Evolutionary conservation across 306 rosid genomes (phyloP).

Genomic region (Fagus sylvatica): DNA sequence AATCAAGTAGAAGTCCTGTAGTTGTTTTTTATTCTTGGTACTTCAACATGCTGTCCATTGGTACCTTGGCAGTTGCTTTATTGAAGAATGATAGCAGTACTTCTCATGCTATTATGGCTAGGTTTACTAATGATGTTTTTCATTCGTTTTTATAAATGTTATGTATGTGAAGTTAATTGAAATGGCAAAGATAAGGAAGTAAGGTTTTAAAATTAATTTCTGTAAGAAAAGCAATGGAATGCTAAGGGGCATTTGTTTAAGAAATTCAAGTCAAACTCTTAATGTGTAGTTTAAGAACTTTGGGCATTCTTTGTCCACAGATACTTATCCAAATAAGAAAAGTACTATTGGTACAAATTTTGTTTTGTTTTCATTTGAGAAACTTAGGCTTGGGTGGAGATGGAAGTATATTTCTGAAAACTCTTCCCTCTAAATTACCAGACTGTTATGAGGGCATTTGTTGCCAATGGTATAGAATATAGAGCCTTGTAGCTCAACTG

Average conservation of each 20-base stretch:
- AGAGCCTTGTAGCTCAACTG: neutral
- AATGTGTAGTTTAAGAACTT: neutral
- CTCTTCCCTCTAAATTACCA: constrained; percentile 8
- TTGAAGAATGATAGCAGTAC: neutral
- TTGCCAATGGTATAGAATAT: neutral
- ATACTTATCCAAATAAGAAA: neutral
- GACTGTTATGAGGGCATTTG: neutral
- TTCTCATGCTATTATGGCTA: neutral
- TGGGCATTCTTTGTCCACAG: too few species aligned
- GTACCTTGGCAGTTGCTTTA: neutral
- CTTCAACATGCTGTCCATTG: neutral
- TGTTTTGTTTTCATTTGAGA: neutral
- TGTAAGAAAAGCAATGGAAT: neutral
- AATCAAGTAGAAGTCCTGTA: neutral
- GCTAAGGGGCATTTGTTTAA: neutral
- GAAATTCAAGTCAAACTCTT: neutral
- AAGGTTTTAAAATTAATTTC: neutral
- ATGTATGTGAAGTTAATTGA: neutral
- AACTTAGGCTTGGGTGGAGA: neutral
- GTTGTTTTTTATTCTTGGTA: neutral
- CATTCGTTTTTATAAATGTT: neutral
- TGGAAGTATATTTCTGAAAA: constrained; percentile 9
- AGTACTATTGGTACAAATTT: constrained; percentile 1
- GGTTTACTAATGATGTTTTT: neutral
- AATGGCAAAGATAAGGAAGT: neutral